phyloP scores from a whole-genome alignment of 169 alveolate species.

The Cytauxzoon felis region DNA sequence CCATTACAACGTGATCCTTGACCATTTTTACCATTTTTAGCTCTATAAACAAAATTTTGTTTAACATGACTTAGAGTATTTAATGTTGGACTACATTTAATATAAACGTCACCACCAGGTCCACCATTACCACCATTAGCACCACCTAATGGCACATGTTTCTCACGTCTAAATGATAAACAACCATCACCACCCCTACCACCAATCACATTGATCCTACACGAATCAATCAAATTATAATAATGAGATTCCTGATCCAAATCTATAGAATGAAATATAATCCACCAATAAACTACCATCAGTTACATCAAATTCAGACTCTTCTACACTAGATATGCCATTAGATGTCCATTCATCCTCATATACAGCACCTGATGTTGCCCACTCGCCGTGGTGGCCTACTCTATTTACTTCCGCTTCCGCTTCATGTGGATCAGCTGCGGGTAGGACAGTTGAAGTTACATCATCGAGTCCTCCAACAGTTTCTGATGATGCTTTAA shows the following conservation, averaged over 20 bases:
- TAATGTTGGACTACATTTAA: conserved; percentile 68
- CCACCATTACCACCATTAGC: conserved; percentile 95
- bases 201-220: conserved; percentile 70
- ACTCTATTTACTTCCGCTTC: too few species aligned
- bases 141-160: conserved; percentile 77
- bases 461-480: too few species aligned
- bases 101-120: conserved; percentile 85
- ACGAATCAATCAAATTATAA: conserved; percentile 61
- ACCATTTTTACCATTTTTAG: conserved; percentile 76
- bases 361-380: too few species aligned
- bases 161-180: conserved; percentile 76
- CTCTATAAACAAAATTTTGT: conserved; percentile 67
- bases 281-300: too few species aligned
- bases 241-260: conserved; percentile 45
- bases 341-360: too few species aligned
- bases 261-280: too few species aligned
- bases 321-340: too few species aligned
- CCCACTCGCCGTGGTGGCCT: too few species aligned
- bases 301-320: too few species aligned
- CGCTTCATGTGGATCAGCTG: too few species aligned
- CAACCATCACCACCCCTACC: conserved; percentile 90
- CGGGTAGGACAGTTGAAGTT: too few species aligned
- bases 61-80: conserved; percentile 70
- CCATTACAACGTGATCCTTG: conserved; percentile 54
- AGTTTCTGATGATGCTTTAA: too few species aligned